Evolutionary conservation across 2,329 filamentous ascomycete species (phyloP).

Genomic region (Fonsecaea monophora): DNA sequence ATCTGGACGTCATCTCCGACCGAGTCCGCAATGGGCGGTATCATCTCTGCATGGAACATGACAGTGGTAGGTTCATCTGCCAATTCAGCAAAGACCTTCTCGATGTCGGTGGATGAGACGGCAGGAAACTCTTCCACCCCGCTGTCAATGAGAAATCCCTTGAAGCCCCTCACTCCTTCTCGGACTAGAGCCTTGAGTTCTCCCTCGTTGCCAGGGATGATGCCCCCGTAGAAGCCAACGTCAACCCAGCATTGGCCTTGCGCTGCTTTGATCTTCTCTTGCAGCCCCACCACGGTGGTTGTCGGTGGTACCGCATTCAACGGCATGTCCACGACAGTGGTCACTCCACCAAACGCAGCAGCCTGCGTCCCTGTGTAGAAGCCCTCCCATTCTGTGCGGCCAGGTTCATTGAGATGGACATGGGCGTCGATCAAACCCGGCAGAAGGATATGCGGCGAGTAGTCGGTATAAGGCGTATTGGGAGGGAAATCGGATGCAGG

Average conservation of each 20-base stretch:
- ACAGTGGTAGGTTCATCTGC: constrained; percentile 84
- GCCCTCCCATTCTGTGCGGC: constrained; percentile 96
- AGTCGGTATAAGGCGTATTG: constrained; percentile 77
- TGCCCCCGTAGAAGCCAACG: constrained; percentile 96
- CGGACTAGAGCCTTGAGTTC: constrained; percentile 82
- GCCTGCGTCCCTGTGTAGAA: constrained; percentile 95
- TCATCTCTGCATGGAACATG: constrained; percentile 99
- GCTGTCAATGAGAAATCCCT: constrained; percentile 96
- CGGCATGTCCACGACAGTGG: constrained; percentile 97
- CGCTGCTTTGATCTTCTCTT: constrained; percentile 85
- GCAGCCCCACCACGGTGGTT: constrained; percentile 80
- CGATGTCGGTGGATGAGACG: constrained; percentile 79
- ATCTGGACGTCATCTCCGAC: constrained; percentile 77
- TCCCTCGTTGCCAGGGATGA: constrained; percentile 84
- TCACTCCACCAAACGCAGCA: constrained; percentile 93
- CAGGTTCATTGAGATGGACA: constrained; percentile 96
- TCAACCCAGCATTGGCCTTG: constrained; percentile 94
- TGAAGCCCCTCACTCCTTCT: constrained; percentile 91
- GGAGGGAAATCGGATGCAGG: constrained; percentile 75
- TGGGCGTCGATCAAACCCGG: constrained; percentile 96
- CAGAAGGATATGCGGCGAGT: constrained; percentile 82
- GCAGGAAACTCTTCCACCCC: constrained; percentile 96
- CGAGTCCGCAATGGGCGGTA: constrained; percentile 81
- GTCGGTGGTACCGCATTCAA: constrained; percentile 96
- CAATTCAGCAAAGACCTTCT: constrained; percentile 78